Percentiles rank a stretch among this genome's conserved stretches.
phyloP scores from a whole-genome alignment of 352 stramenopile species.

The Pythium scleroteichum region DNA sequence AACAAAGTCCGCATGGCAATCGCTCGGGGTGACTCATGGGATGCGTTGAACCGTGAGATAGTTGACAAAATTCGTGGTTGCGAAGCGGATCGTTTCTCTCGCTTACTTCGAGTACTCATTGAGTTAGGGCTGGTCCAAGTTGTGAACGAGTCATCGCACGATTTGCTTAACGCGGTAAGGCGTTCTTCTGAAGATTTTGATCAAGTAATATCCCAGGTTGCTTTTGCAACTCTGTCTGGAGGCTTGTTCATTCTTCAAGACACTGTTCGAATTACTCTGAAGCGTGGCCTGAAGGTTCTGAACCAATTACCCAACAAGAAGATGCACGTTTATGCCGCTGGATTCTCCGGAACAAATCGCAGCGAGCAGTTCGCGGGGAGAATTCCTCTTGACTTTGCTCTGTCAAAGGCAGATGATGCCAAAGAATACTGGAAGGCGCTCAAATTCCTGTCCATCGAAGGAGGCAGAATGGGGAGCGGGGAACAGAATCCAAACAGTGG shows the following conservation, averaged over 20 bases:
- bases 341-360: conserved; percentile 54
- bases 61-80: conserved; percentile 62
- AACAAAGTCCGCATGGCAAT: conserved; percentile 46
- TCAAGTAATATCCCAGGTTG: conserved; percentile 71
- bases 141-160: conserved; percentile 50
- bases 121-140: conserved; percentile 66
- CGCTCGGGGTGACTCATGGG: conserved; percentile 49
- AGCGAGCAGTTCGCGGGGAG: conserved; percentile 54
- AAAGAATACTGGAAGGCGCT: conserved; percentile 77
- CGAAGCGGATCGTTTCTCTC: conserved; percentile 72
- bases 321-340: conserved; percentile 65
- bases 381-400: conserved; percentile 55
- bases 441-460: conserved; percentile 70
- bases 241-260: conserved; percentile 62
- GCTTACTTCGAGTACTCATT: conserved; percentile 67
- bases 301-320: conserved; percentile 49
- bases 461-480: conserved; percentile 48
- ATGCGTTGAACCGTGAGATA: conserved; percentile 37
- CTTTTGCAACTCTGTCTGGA: conserved; percentile 70
- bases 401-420: conserved; percentile 39
- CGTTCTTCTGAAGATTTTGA: conserved; percentile 64
- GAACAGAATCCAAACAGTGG: conserved; percentile 36
- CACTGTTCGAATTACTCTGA: conserved; percentile 50
- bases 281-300: conserved; percentile 54
- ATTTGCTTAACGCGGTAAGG: conserved; percentile 57